A percentile compares a stretch with the other conserved stretches of the same genome.
phyloP scores from a whole-genome alignment of 106 monocot species.

The Dendrobium chrysotoxum region DNA sequence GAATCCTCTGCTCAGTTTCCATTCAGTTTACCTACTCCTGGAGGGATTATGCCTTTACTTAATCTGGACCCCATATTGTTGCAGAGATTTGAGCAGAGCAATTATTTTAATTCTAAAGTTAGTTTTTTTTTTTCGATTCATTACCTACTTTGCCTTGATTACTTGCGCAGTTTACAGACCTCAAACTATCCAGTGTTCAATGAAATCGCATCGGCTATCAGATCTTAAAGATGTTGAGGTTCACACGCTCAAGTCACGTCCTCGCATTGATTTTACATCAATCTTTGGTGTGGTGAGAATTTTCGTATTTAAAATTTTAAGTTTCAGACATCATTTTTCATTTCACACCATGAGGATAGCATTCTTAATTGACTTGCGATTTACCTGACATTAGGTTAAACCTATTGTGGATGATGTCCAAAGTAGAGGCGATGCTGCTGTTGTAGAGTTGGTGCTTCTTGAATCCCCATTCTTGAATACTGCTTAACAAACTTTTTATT shows the following conservation, averaged over 20 bases:
- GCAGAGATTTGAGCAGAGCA: not conserved
- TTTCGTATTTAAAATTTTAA: not conserved
- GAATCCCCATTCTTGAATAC: not conserved
- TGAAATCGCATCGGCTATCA: conserved; percentile 83
- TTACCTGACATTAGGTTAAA: conserved; percentile 46
- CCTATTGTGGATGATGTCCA: conserved; percentile 96
- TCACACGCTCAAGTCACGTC: conserved; percentile 71
- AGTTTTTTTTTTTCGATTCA: not conserved
- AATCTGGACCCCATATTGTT: not conserved
- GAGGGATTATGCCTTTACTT: not conserved
- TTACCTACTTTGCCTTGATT: not conserved
- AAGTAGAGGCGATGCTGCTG: conserved; percentile 74
- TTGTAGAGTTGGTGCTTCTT: conserved; percentile 66
- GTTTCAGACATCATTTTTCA: not conserved
- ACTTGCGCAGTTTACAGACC: conserved; percentile 16
- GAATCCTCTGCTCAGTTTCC: not conserved
- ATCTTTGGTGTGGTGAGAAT: conserved; percentile 71
- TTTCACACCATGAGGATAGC: not conserved
- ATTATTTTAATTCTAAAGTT: not conserved
- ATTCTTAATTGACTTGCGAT: conserved; percentile 3
- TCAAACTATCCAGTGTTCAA: conserved; percentile 25
- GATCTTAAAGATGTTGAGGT: conserved; percentile 62
- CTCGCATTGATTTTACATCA: conserved; percentile 91
- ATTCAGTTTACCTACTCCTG: not conserved
- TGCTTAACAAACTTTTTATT: not conserved